Evolutionary conservation across 2,329 filamentous ascomycete genomes (phyloP).

Genomic region (Polychaeton citri): DNA sequence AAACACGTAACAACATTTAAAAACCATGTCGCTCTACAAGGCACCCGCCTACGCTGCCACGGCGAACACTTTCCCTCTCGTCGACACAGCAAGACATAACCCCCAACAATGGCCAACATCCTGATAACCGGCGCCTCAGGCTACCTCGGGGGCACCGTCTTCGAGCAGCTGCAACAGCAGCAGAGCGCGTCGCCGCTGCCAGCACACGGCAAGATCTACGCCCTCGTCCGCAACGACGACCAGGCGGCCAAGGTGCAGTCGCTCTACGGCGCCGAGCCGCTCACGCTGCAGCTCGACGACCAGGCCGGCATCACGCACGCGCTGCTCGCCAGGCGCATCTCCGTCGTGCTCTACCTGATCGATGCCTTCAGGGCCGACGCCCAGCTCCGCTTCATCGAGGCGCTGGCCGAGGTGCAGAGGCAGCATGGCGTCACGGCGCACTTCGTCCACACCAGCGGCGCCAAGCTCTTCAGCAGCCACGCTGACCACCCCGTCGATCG

Average conservation of each 20-base stretch:
- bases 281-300: conserved; percentile 28
- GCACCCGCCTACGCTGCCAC: too few species aligned
- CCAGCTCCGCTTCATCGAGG: conserved; percentile 32
- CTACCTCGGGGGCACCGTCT: conserved; percentile 39
- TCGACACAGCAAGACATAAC: too few species aligned
- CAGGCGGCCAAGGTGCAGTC: conserved; percentile 33
- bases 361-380: conserved; percentile 23
- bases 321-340: conserved; percentile 32
- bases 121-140: conserved; percentile 41
- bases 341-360: conserved; percentile 36
- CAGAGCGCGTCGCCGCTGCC: conserved; percentile 23
- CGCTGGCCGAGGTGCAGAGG: conserved; percentile 31
- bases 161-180: conserved; percentile 25
- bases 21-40: too few species aligned
- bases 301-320: conserved; percentile 21
- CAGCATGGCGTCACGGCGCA: conserved; percentile 31
- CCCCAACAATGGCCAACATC: conserved; percentile 25
- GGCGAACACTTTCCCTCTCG: too few species aligned
- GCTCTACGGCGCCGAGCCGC: conserved; percentile 28
- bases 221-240: conserved; percentile 32
- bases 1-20: too few species aligned
- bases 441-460: conserved; percentile 39
- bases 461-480: conserved; percentile 40
- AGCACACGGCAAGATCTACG: conserved; percentile 31
- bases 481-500: conserved; percentile 30